These are phyloP conservation scores for Ceratocystis albifundus DNA, from an alignment of 2,329 filamentous ascomycete species.

Conservation along the genomic window DNA sequence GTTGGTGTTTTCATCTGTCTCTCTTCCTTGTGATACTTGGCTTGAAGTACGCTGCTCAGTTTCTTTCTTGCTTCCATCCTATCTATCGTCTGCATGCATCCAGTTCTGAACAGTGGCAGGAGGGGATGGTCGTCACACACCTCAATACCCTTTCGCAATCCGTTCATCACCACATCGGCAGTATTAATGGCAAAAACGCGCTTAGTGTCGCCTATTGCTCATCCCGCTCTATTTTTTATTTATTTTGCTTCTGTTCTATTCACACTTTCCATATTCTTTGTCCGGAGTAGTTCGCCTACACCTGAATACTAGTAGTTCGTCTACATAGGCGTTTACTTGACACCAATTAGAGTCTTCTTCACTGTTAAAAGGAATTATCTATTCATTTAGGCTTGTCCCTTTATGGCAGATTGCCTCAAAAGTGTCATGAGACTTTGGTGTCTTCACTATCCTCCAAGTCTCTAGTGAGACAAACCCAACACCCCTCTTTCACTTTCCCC, in stretches of 20 bases:
- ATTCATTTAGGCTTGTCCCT: background rate
- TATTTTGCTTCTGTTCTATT: background rate
- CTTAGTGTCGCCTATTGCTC: slow-evolving; percentile 15
- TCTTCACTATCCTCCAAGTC: background rate
- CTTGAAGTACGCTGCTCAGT: background rate
- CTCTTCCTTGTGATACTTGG: background rate
- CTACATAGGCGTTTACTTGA: background rate
- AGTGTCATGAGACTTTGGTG: background rate
- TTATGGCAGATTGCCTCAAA: background rate
- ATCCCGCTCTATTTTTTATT: background rate
- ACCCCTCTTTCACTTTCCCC: background rate
- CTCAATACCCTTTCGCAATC: background rate
- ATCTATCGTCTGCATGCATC: background rate
- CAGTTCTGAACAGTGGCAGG: background rate
- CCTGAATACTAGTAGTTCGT: background rate
- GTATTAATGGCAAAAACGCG: slow-evolving; percentile 13
- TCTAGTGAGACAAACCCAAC: slow-evolving; percentile 7
- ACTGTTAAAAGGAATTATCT: background rate
- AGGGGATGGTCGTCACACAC: background rate
- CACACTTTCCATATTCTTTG: background rate
- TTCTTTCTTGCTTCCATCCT: background rate
- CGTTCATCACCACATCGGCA: background rate
- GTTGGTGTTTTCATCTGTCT: slow-evolving; percentile 14
- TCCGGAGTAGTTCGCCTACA: background rate
- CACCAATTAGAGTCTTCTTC: background rate